Evolutionary conservation across 352 stramenopile species (phyloP).

Genomic region (Pythium apleroticum): DNA sequence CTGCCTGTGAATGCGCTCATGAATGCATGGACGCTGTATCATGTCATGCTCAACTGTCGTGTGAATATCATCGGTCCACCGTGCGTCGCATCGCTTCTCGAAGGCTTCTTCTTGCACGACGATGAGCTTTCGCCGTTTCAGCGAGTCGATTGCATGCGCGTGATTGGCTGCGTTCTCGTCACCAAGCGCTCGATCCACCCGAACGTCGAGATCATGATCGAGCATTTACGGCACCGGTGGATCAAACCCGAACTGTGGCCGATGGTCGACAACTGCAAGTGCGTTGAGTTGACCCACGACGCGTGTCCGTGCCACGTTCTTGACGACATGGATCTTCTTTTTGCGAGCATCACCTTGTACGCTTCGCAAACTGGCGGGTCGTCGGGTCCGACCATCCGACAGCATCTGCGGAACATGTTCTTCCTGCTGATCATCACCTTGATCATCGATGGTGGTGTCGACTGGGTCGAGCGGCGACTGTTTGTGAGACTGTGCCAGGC

Average conservation of each 20-base stretch:
- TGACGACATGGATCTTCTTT: conserved; percentile 36
- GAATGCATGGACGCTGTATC: conserved; percentile 50
- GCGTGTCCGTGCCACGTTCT: conserved; percentile 34
- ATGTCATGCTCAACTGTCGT: conserved; percentile 47
- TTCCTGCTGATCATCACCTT: conserved; percentile 44
- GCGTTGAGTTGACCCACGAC: conserved; percentile 18
- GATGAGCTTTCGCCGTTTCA: conserved; percentile 34
- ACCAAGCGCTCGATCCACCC: conserved; percentile 52
- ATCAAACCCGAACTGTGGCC: conserved; percentile 39
- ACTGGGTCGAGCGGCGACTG: conserved; percentile 43
- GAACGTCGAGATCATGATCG: conserved; percentile 60
- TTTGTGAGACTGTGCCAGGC: conserved; percentile 43
- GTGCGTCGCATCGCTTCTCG: conserved; percentile 36
- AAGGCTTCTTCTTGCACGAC: conserved; percentile 35
- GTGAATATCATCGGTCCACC: conserved; percentile 51
- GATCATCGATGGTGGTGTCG: conserved; percentile 48
- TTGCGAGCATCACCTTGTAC: conserved; percentile 29
- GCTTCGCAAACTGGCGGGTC: background rate
- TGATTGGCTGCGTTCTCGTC: conserved; percentile 42
- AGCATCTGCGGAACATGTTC: conserved; percentile 45
- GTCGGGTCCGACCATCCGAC: conserved; percentile 12
- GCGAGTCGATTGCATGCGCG: conserved; percentile 52
- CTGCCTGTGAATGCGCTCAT: conserved; percentile 48
- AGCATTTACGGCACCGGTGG: conserved; percentile 44
- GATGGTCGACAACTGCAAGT: conserved; percentile 31